Base-by-base conservation (phyloP, 805 yeast species). In the Hyphopichia homilentoma region DNA sequence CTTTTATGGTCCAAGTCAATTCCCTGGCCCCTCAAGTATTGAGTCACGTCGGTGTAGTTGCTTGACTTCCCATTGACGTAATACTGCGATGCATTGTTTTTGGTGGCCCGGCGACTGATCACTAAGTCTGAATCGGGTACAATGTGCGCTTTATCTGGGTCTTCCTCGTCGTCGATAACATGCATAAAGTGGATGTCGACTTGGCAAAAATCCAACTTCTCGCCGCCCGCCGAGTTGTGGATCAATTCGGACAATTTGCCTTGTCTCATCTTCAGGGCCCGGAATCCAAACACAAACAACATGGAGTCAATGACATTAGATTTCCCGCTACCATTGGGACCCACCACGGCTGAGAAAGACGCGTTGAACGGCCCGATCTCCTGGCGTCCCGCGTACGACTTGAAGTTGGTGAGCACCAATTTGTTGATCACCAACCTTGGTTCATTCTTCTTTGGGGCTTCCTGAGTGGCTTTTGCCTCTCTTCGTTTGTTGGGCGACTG, bases 291-390 rank as follows among this genome's bases (percentile, higher is more conserved):
- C 2, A 94, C 98, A 57, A 93, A 93, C 21, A 94, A 72, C 70
- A 93, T 79, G 4, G 97, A 87, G 56, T 94, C 98, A 56, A 93
- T 93, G 43, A 93, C 97, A 52, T 94, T 93, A 11, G 97, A 89
- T 59, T 93, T 93, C 2, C 99, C 99, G 8, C 96, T 84, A 6
- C 99, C 99, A 56, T 93, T 93, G 4, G 98, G 98, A 0, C 99
- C 99, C 9, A 93, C 97, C 7, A 93, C 95, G 0, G 99, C 97
- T 7, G 96, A 85, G 51, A 93, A 94, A 4, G 94, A 86, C 22
- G 89, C 62, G 48, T 93, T 84, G 58, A 93, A 93, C 0, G 99
- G 99, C 0, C 99, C 99, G 31, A 93, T 84, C 5, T 77, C 76
- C 60, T 93, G 97, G 12, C 72, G 65, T 0, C 98, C 98, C 1